phyloP scores from a whole-genome alignment of 441 rosid species.

The Raphanus hybrid region DNA sequence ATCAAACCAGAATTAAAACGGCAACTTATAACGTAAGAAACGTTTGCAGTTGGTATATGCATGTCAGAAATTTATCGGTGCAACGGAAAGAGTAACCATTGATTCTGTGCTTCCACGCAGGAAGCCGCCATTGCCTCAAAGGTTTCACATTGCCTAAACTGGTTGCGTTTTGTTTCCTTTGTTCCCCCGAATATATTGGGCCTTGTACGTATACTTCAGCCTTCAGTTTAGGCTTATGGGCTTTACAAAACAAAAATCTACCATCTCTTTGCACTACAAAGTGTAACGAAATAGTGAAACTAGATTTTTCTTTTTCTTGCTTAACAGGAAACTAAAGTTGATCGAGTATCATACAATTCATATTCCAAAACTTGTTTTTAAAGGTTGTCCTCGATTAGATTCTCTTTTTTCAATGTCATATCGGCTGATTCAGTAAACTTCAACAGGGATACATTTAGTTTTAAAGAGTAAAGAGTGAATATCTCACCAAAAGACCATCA shows the following conservation, averaged over 20 bases:
- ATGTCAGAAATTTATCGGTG: neutral
- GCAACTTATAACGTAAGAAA: neutral
- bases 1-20: neutral
- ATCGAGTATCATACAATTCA: no score
- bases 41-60: neutral
- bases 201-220: neutral
- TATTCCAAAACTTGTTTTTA: no score
- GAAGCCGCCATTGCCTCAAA: neutral
- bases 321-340: no score
- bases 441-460: no score
- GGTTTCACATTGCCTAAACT: constrained; percentile 10
- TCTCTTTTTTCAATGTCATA: no score
- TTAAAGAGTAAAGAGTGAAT: no score
- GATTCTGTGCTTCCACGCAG: neutral
- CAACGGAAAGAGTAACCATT: neutral
- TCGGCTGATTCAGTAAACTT: no score
- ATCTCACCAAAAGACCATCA: no score
- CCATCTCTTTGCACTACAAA: no score
- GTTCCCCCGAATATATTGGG: neutral
- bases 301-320: no score
- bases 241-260: neutral
- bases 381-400: no score
- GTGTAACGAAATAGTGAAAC: no score
- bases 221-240: neutral
- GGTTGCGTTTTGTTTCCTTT: neutral